phyloP scores from a whole-genome alignment of 2,329 filamentous ascomycete species.

The Parafenestella ontariensis region DNA sequence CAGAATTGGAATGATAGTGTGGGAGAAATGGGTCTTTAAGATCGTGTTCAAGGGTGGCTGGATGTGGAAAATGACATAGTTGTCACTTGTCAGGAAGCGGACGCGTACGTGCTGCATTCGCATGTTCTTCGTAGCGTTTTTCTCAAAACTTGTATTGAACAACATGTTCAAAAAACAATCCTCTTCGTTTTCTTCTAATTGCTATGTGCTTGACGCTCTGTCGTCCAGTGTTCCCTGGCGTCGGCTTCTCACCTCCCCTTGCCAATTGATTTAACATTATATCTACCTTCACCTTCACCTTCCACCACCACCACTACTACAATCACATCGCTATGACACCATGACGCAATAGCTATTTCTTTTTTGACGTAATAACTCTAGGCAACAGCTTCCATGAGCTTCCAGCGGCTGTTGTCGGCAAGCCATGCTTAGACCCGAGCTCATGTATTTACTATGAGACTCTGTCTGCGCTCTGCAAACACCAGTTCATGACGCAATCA shows the following conservation, averaged over 20 bases:
- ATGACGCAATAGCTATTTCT: neutral
- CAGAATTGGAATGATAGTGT: slow-evolving; percentile 1
- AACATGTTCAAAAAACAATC: too few relatives aligned
- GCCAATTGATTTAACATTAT: neutral
- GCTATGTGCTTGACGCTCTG: neutral
- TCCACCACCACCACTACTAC: neutral
- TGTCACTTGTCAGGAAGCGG: neutral
- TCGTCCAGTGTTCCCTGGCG: neutral
- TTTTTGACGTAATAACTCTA: neutral
- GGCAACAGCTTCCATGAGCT: slow-evolving; percentile 6
- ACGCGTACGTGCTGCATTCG: neutral
- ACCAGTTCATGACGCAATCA: slow-evolving; percentile 9
- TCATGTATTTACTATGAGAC: slow-evolving; percentile 12
- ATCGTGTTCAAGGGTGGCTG: slow-evolving; percentile 19
- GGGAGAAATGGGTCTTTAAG: slow-evolving; percentile 20
- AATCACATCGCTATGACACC: too few relatives aligned
- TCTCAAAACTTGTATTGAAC: neutral
- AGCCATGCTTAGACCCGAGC: slow-evolving; percentile 11
- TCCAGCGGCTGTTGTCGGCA: slow-evolving; percentile 7
- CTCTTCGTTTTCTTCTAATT: neutral
- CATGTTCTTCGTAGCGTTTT: neutral
- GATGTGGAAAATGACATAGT: slow-evolving; percentile 13
- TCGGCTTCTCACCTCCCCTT: neutral
- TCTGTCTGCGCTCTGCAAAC: slow-evolving; percentile 13
- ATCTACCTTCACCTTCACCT: neutral